These are phyloP conservation scores for Penicillium silybi DNA, from an alignment of 495 filamentous ascomycete species.

Conservation along the genomic window DNA sequence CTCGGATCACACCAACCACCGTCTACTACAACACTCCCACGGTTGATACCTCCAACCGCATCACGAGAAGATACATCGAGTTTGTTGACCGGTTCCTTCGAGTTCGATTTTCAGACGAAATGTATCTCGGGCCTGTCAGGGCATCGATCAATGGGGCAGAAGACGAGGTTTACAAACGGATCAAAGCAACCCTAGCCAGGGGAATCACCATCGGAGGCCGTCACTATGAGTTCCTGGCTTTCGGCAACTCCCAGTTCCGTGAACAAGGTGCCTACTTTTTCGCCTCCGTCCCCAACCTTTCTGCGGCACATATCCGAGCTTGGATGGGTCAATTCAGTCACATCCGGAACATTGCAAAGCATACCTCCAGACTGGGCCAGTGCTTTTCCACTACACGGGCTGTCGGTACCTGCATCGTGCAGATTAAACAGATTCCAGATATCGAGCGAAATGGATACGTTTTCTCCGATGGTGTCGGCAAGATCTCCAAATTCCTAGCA, in stretches of 20 bases:
- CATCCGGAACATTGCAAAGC: conserved; percentile 76
- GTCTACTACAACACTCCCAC: conserved; percentile 72
- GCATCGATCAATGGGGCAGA: conserved; percentile 51
- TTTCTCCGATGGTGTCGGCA: conserved; percentile 94
- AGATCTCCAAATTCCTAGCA: conserved; percentile 77
- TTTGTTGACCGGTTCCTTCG: conserved; percentile 82
- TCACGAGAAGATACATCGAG: conserved; percentile 67
- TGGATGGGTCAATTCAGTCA: conserved; percentile 88
- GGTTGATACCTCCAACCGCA: conserved; percentile 83
- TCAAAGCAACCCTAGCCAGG: conserved; percentile 65
- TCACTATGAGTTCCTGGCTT: conserved; percentile 87
- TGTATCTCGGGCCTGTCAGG: conserved; percentile 56
- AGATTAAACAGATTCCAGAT: conserved; percentile 53
- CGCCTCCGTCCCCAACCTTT: conserved; percentile 54
- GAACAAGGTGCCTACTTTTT: conserved; percentile 94
- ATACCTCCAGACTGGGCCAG: conserved; percentile 84
- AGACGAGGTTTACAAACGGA: conserved; percentile 69
- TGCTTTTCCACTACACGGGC: conserved; percentile 91
- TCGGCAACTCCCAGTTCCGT: conserved; percentile 91
- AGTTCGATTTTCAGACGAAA: conserved; percentile 86
- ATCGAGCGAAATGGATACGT: conserved; percentile 59
- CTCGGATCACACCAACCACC: conserved; percentile 76
- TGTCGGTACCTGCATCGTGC: conserved; percentile 43
- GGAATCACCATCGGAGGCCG: conserved; percentile 80
- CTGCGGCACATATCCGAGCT: conserved; percentile 69